Evolutionary conservation across 2,329 filamentous ascomycete species (phyloP).

Genomic region (Fusarium incarnatum): DNA sequence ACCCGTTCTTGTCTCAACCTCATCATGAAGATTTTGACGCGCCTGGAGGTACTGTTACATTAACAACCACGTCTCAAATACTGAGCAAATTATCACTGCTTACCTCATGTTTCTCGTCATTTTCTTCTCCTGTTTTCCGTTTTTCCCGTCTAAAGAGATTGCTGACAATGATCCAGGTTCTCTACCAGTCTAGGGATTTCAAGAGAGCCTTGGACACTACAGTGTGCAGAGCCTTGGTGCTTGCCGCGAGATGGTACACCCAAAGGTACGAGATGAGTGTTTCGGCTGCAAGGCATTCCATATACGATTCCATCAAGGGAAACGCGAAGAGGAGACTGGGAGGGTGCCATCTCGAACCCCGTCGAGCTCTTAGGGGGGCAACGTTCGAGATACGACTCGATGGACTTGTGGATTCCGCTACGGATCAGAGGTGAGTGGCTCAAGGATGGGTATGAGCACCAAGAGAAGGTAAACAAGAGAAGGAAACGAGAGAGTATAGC

Average conservation of each 20-base stretch:
- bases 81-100: neutral
- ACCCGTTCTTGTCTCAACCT: neutral
- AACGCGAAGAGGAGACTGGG: neutral
- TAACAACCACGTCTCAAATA: neutral
- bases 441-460: fast-evolving
- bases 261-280: neutral
- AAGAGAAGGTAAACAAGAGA: neutral
- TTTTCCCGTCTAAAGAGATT: neutral
- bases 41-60: neutral
- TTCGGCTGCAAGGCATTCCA: neutral
- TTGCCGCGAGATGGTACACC: neutral
- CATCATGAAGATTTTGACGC: neutral
- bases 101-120: neutral
- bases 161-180: neutral
- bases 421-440: fast-evolving
- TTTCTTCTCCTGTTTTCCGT: neutral
- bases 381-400: neutral
- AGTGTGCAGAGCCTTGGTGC: neutral
- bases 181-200: neutral
- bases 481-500: neutral
- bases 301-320: neutral
- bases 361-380: neutral
- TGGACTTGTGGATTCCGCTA: neutral
- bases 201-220: neutral
- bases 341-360: neutral